Evolutionary conservation across 2,329 filamentous ascomycete species (phyloP).

Genomic region (Akanthomyces muscarius): DNA sequence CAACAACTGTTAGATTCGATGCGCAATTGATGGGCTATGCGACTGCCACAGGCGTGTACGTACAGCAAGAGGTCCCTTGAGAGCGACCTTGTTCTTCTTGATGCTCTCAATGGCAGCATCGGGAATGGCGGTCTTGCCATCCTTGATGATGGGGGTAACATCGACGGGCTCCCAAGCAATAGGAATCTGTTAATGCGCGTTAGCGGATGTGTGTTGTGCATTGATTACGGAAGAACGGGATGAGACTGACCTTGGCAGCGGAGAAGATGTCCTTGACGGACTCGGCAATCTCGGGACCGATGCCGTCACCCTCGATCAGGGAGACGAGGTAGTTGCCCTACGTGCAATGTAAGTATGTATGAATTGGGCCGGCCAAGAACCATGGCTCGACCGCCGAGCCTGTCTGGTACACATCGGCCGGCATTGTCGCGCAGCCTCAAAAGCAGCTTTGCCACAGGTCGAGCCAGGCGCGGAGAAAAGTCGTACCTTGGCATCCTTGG

Average conservation of each 20-base stretch:
- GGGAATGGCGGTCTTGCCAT: slow-evolving; percentile 94
- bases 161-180: slow-evolving; percentile 97
- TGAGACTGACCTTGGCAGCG: slow-evolving; percentile 72
- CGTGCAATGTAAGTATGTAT: slow-evolving; percentile 20
- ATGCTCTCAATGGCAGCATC: slow-evolving; percentile 91
- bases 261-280: slow-evolving; percentile 98
- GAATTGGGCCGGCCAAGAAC: slow-evolving; percentile 12
- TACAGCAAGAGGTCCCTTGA: slow-evolving; percentile 96
- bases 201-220: slow-evolving; percentile 18
- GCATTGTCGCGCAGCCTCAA: neutral
- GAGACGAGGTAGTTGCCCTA: slow-evolving; percentile 95
- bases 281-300: slow-evolving; percentile 95
- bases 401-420: neutral
- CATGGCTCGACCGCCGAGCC: neutral
- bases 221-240: neutral
- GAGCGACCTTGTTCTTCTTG: slow-evolving; percentile 90
- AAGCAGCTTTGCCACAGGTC: neutral
- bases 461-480: slow-evolving; percentile 18
- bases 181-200: slow-evolving; percentile 57
- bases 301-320: slow-evolving; percentile 98
- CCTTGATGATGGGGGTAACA: slow-evolving; percentile 87
- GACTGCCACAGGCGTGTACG: slow-evolving; percentile 29
- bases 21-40: neutral
- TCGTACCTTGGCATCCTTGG: slow-evolving; percentile 82
- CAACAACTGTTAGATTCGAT: slow-evolving; percentile 19